These are phyloP conservation scores for Comarum palustre DNA, from an alignment of 306 rosid species.

Conservation along the genomic window DNA sequence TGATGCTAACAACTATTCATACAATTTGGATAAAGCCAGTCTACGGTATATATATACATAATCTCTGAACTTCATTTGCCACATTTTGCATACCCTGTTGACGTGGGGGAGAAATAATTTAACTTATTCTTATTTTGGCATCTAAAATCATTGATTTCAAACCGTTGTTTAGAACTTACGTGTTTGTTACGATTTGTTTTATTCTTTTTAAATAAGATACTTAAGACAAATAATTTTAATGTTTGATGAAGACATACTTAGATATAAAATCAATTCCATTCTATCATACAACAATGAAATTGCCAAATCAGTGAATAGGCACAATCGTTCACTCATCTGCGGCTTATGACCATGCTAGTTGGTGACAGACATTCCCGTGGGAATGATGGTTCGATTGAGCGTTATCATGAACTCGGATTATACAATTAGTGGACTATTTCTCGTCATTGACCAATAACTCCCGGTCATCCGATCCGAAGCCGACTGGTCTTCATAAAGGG, in stretches of 20 bases:
- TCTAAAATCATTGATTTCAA: too few species aligned
- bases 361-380: constrained; percentile 44
- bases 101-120: too few species aligned
- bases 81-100: too few species aligned
- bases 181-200: neutral
- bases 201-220: neutral
- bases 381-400: constrained; percentile 24
- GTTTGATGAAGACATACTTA: neutral
- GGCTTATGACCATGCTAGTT: neutral
- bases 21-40: too few species aligned
- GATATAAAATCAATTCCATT: neutral
- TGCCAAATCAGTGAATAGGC: constrained; percentile 9
- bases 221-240: neutral
- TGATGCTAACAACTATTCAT: too few species aligned
- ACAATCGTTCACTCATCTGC: neutral
- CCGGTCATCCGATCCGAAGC: constrained; percentile 30
- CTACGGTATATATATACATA: too few species aligned
- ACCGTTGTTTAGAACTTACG: neutral
- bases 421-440: constrained; percentile 27
- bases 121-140: neutral
- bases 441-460: constrained; percentile 27
- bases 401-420: constrained; percentile 28
- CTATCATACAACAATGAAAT: neutral
- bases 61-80: too few species aligned
- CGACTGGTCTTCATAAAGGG: constrained; percentile 24